Conservation (phyloP, 2,329 filamentous ascomycete species). For the Microcyclospora pomicola region DNA sequence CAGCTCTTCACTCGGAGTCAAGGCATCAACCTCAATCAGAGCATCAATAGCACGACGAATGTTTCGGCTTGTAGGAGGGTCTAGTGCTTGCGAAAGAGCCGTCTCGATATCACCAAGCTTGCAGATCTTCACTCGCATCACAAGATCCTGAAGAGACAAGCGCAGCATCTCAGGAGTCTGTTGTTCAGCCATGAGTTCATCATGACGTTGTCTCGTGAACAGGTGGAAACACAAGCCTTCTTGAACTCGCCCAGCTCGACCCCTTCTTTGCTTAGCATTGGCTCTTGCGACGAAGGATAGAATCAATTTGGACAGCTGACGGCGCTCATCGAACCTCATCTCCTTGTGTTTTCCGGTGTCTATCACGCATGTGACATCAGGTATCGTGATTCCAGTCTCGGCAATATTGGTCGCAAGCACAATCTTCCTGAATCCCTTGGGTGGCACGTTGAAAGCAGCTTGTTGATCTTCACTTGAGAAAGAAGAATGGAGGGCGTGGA, state of each 20-base stretch:
- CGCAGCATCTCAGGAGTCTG: constrained; percentile 95
- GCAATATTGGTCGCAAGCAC: constrained; percentile 96
- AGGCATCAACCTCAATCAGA: constrained; percentile 78
- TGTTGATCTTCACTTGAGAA: constrained; percentile 96
- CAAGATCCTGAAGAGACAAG: constrained; percentile 82
- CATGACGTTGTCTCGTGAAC: constrained; percentile 81
- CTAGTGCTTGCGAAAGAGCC: constrained; percentile 73
- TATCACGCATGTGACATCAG: constrained; percentile 91
- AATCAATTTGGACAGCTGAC: constrained; percentile 78
- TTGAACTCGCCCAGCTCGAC: constrained; percentile 88
- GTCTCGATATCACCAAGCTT: constrained; percentile 88
- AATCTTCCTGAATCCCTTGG: constrained; percentile 72
- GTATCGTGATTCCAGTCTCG: constrained; percentile 96
- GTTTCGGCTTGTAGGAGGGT: constrained; percentile 82
- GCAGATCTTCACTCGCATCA: constrained; percentile 94
- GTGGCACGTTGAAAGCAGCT: constrained; percentile 75
- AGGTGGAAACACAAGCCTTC: constrained; percentile 91
- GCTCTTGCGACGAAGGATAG: constrained; percentile 92
- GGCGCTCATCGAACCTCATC: constrained; percentile 88
- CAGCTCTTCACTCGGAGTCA: constrained; percentile 68
- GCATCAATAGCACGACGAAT: constrained; percentile 87
- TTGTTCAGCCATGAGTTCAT: constrained; percentile 71
- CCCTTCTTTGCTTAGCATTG: constrained; percentile 88
- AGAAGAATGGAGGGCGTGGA: constrained; percentile 84
- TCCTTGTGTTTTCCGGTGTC: constrained; percentile 95